These are phyloP conservation scores for Vitis hybrid DNA, from an alignment of 177 flowering plant genomes.

Conservation along the genomic window DNA sequence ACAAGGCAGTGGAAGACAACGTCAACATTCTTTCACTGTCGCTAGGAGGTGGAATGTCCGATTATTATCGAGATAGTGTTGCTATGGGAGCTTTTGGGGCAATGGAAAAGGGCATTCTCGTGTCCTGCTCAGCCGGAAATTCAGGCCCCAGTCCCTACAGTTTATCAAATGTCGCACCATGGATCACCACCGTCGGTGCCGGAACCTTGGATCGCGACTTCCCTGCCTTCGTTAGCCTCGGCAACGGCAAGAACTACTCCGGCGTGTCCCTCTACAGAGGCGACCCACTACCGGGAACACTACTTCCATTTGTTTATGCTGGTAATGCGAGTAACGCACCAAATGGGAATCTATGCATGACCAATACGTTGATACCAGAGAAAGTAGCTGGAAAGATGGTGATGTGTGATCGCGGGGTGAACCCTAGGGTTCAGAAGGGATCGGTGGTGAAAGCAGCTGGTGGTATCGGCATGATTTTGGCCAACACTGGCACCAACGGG, in stretches of 20 bases:
- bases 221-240: conserved; percentile 57
- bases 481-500: conserved; percentile 60
- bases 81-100: conserved; percentile 71
- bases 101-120: conserved; percentile 64
- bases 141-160: conserved; percentile 54
- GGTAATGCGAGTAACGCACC: conserved; percentile 49
- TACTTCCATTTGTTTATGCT: conserved; percentile 49
- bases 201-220: conserved; percentile 73
- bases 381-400: conserved; percentile 62
- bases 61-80: conserved; percentile 52
- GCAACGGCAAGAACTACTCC: conserved; percentile 49
- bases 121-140: conserved; percentile 74
- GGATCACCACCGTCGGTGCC: conserved; percentile 76
- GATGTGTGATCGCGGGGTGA: conserved; percentile 60
- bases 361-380: conserved; percentile 42
- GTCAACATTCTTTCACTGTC: conserved; percentile 63
- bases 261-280: conserved; percentile 64
- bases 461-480: conserved; percentile 59
- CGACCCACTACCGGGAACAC: conserved; percentile 17
- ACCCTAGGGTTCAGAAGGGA: conserved; percentile 58
- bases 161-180: conserved; percentile 63
- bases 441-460: conserved; percentile 58
- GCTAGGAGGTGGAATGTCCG: conserved; percentile 57
- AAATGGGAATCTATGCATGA: conserved; percentile 54
- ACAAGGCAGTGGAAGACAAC: conserved; percentile 51